phyloP scores from a whole-genome alignment of 176 grass and related monocot genomes.

The Thalia dealbata region DNA sequence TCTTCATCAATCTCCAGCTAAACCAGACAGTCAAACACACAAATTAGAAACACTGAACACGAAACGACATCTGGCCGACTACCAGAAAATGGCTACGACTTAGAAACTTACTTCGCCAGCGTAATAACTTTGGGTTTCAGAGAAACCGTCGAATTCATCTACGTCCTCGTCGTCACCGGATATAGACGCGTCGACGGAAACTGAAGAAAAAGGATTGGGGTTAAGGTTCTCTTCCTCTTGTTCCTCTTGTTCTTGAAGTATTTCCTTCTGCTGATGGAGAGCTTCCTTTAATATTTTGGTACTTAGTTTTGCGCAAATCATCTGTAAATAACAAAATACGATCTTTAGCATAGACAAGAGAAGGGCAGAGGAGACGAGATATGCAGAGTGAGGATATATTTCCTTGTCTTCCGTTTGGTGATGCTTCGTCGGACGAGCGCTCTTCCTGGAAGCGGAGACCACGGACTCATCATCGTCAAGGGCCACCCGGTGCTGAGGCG shows the following conservation, averaged over 20 bases:
- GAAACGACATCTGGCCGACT: neutral
- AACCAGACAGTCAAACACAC: neutral
- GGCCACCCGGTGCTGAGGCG: slow-evolving; percentile 24
- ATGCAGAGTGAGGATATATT: neutral
- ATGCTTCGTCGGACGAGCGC: slow-evolving; percentile 45
- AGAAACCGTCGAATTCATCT: slow-evolving; percentile 69
- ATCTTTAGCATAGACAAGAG: neutral
- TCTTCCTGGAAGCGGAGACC: slow-evolving; percentile 48
- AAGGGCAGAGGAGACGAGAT: neutral
- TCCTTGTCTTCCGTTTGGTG: slow-evolving; percentile 64
- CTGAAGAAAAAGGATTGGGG: slow-evolving; percentile 15
- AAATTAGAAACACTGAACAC: neutral
- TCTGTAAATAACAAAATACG: slow-evolving; percentile 3
- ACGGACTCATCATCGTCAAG: slow-evolving; percentile 43
- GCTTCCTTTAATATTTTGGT: slow-evolving; percentile 81
- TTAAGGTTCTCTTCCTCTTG: no score
- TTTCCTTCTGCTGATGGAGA: slow-evolving; percentile 72
- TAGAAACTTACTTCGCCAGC: slow-evolving; percentile 38
- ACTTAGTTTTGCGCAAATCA: slow-evolving; percentile 48
- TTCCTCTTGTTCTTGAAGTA: slow-evolving; percentile 29
- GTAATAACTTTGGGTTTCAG: slow-evolving; percentile 56
- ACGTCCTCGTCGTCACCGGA: slow-evolving; percentile 35
- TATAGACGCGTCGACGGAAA: slow-evolving; percentile 13
- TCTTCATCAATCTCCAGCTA: slow-evolving; percentile 84
- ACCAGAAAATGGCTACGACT: neutral